Conservation (phyloP, 164 flowering plant species). For the Aristolochia fimbriata region DNA sequence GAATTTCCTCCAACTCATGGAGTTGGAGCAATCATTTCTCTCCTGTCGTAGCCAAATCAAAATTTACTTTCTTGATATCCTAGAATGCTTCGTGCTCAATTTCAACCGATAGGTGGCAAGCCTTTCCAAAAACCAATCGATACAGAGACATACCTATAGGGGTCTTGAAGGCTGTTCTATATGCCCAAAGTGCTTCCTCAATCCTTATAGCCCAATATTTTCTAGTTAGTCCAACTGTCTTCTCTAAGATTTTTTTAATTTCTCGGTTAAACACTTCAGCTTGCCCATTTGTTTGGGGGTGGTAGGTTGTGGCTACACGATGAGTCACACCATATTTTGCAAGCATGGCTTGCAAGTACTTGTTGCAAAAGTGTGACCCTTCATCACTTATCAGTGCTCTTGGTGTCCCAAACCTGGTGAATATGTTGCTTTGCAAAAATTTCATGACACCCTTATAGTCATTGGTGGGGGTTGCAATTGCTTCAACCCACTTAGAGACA, state of each 20-base stretch:
- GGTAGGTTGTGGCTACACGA: background rate
- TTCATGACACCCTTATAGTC: background rate
- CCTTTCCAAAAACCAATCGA: slow-evolving; percentile 9
- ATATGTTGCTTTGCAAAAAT: background rate
- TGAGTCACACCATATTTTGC: background rate
- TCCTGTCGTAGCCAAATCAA: too few relatives aligned
- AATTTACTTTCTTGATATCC: background rate
- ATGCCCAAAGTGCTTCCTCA: background rate
- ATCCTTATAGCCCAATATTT: background rate
- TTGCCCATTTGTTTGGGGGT: background rate
- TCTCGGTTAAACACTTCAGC: background rate
- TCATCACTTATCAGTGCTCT: background rate
- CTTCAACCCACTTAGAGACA: background rate
- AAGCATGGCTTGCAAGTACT: background rate
- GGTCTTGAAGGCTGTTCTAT: slow-evolving; percentile 4
- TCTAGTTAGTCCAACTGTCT: background rate
- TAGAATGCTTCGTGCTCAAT: slow-evolving; percentile 8
- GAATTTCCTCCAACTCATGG: too few relatives aligned
- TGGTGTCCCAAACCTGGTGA: background rate
- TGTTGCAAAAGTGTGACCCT: background rate
- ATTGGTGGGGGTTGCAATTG: background rate
- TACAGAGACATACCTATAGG: slow-evolving; percentile 8
- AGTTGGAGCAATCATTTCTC: too few relatives aligned
- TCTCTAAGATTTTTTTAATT: background rate
- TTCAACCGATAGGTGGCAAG: slow-evolving; percentile 9